Percentiles rank a stretch among this genome's conserved stretches.
These are phyloP conservation scores for Metahyphopichia silvanorum DNA, from an alignment of 805 yeast genomes.

Conservation along the genomic window DNA sequence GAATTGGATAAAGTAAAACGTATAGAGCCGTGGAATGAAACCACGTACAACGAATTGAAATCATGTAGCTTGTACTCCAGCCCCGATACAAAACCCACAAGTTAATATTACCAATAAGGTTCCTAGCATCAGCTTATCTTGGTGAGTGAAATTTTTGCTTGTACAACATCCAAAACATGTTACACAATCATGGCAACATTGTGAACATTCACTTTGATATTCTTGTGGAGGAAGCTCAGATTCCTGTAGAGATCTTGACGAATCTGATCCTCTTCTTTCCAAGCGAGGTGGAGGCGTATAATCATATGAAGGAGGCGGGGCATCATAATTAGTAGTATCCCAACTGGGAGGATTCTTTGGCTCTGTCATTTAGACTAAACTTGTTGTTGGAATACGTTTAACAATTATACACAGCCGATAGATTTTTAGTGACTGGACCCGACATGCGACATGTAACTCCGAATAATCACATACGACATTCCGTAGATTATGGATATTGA, in stretches of 20 bases:
- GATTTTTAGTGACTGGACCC: no score
- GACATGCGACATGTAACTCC: no score
- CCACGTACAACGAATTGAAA: no score
- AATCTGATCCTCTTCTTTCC: conserved; percentile 4
- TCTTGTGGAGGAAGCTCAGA: conserved; percentile 8
- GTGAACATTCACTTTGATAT: conserved; percentile 9
- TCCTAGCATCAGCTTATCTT: conserved; percentile 7
- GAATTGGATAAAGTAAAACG: no score
- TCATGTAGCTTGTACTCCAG: background rate
- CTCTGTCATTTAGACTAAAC: no score
- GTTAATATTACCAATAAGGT: conserved; percentile 4
- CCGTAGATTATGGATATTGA: no score
- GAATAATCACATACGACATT: no score
- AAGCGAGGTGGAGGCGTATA: background rate
- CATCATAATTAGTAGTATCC: no score
- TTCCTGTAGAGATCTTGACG: conserved; percentile 10
- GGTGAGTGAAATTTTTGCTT: conserved; percentile 7
- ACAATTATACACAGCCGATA: no score
- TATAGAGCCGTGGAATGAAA: no score
- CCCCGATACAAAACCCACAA: conserved; percentile 1
- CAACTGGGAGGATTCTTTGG: no score
- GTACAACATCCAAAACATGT: conserved; percentile 9
- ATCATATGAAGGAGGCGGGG: conserved; percentile 8
- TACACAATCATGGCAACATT: conserved; percentile 11
- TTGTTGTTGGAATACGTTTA: no score